A percentile compares a stretch with the other conserved stretches of the same genome.
phyloP scores from a whole-genome alignment of 345 rosid species.

The Gossypium mustelinum region DNA sequence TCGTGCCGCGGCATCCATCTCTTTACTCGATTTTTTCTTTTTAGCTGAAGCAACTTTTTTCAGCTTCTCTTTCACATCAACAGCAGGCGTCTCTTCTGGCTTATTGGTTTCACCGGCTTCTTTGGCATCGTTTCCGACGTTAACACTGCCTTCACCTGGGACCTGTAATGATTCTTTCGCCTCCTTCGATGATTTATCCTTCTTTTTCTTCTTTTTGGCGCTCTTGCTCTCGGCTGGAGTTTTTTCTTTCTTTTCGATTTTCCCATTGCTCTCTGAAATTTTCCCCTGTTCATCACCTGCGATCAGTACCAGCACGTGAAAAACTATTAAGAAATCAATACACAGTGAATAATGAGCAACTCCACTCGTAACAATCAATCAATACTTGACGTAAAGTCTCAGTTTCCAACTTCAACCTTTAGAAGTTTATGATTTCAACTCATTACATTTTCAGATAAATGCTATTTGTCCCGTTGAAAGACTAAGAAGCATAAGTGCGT shows the following conservation, averaged over 20 bases:
- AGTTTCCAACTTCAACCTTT: not conserved
- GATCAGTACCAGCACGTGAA: not conserved
- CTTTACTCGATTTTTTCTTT: conserved; percentile 80
- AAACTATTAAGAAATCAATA: not conserved
- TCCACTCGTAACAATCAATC: not conserved
- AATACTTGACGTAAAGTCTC: no score
- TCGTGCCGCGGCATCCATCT: conserved; percentile 64
- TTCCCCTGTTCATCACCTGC: conserved; percentile 31
- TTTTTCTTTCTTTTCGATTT: conserved; percentile 54
- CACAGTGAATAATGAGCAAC: not conserved
- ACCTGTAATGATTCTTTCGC: conserved; percentile 47
- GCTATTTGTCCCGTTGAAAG: not conserved
- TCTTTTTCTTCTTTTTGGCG: conserved; percentile 71
- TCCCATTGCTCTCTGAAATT: conserved; percentile 36
- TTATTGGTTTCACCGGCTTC: conserved; percentile 35
- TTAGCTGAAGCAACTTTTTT: conserved; percentile 53
- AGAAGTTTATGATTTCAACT: not conserved
- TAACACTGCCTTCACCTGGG: conserved; percentile 26
- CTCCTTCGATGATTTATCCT: conserved; percentile 55
- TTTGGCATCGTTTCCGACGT: conserved; percentile 22
- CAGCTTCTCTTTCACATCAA: conserved; percentile 60
- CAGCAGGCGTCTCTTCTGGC: conserved; percentile 37
- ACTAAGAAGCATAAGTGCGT: not conserved
- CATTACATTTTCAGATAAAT: not conserved
- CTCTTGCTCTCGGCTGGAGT: conserved; percentile 56